Percentiles rank a stretch among this genome's conserved stretches.
Evolutionary conservation across 805 yeast genomes (phyloP).

Genomic region (Pichia phayaonensis): DNA sequence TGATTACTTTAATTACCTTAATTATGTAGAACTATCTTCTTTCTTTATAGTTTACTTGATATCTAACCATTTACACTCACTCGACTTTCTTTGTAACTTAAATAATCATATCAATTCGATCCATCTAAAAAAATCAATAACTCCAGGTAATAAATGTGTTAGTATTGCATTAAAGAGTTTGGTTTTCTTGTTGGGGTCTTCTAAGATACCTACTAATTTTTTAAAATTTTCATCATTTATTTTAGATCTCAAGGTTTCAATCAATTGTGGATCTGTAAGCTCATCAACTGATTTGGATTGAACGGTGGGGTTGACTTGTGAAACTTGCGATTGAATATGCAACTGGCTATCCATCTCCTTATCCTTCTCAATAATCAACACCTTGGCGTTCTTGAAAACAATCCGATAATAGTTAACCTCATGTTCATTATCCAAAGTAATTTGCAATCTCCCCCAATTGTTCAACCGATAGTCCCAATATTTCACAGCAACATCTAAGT

Average conservation of each 20-base stretch:
- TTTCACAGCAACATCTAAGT: constrained; percentile 1
- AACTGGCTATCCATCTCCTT: not conserved
- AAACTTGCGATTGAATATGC: not conserved
- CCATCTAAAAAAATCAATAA: not conserved
- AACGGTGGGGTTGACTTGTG: too few relatives aligned
- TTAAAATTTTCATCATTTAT: not conserved
- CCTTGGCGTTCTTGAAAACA: not conserved
- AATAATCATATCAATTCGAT: not conserved
- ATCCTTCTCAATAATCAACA: constrained; percentile 1
- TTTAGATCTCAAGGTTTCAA: not conserved
- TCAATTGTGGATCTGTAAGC: not conserved
- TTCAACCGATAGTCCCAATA: not conserved
- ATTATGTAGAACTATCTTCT: not conserved
- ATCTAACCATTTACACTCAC: not conserved
- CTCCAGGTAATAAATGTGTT: too few relatives aligned
- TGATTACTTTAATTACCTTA: not conserved
- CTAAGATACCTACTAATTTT: not conserved
- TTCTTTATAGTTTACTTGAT: too few relatives aligned
- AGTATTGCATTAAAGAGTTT: not conserved
- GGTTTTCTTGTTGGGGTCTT: not conserved
- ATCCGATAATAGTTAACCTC: not conserved
- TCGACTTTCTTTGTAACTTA: not conserved
- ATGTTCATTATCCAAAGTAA: not conserved
- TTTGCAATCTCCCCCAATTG: constrained; percentile 4
- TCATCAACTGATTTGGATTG: not conserved